A percentile compares a stretch with the other conserved stretches of the same genome.
Evolutionary conservation across 1,139 yeast species (phyloP).

Genomic region (Taphrina flavorubra): DNA sequence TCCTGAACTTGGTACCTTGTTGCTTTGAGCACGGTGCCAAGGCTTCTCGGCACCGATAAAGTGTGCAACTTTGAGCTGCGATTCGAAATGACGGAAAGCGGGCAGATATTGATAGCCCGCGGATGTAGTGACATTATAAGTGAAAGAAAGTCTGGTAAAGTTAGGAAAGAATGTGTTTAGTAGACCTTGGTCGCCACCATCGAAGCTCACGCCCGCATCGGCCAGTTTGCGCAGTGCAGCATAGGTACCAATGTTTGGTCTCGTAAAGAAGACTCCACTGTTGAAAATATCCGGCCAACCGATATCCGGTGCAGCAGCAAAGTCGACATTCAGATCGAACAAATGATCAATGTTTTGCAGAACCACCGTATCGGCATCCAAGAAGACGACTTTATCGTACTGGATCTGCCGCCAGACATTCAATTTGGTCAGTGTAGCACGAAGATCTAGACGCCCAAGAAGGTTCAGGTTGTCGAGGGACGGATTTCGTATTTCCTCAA

Average conservation of each 20-base stretch:
- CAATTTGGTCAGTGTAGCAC: constrained; percentile 72
- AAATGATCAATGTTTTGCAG: constrained; percentile 56
- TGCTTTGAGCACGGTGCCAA: constrained; percentile 57
- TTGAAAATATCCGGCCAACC: constrained; percentile 98
- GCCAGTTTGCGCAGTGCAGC: constrained; percentile 56
- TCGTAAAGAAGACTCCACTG: constrained; percentile 71
- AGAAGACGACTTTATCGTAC: constrained; percentile 68
- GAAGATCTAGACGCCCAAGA: constrained; percentile 75
- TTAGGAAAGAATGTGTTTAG: constrained; percentile 74
- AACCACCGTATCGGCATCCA: constrained; percentile 85
- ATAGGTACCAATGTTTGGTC: constrained; percentile 62
- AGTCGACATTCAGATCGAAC: constrained; percentile 51
- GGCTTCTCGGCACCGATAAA: constrained; percentile 85
- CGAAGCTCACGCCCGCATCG: constrained; percentile 63
- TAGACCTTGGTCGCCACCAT: constrained; percentile 92
- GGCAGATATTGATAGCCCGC: constrained; percentile 82
- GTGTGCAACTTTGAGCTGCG: constrained; percentile 69
- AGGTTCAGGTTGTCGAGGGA: constrained; percentile 54
- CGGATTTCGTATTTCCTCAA: constrained; percentile 46
- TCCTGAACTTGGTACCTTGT: constrained; percentile 17
- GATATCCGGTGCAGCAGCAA: constrained; percentile 79
- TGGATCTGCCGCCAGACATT: constrained; percentile 70
- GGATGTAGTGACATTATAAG: constrained; percentile 84
- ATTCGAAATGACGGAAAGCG: constrained; percentile 67
- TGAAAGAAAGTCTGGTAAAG: constrained; percentile 77